Conservation (phyloP, 2,329 filamentous ascomycete species). For the Penicillium psychrosexuale region DNA sequence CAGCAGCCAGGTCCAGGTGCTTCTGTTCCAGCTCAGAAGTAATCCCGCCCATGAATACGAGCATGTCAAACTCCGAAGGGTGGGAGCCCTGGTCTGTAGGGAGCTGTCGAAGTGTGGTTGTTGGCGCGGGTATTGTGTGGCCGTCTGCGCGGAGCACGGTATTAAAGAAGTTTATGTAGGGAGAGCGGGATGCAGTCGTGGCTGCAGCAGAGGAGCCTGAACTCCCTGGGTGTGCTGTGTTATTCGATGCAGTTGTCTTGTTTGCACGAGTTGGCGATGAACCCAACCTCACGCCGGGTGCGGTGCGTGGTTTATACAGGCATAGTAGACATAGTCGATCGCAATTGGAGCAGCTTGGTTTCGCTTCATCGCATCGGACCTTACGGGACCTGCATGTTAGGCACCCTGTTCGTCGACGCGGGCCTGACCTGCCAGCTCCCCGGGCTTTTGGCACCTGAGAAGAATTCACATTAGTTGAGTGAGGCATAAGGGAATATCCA, state of each 20-base stretch:
- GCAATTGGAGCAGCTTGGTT: conserved; percentile 36
- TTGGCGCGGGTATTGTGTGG: conserved; percentile 12
- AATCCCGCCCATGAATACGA: conserved; percentile 38
- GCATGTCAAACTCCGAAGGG: conserved; percentile 33
- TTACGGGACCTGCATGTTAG: conserved; percentile 37
- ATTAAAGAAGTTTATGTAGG: conserved; percentile 28
- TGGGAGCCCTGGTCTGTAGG: conserved; percentile 1
- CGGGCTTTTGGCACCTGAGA: conserved; percentile 28
- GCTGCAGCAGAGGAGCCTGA: not conserved
- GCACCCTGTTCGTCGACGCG: conserved; percentile 35
- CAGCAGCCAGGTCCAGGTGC: conserved; percentile 31
- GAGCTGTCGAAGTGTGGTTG: conserved; percentile 4
- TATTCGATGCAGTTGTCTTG: not conserved
- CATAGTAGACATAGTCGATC: conserved; percentile 32
- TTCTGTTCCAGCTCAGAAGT: conserved; percentile 37
- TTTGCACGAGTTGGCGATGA: not conserved
- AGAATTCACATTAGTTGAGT: conserved; percentile 7
- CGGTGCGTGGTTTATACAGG: conserved; percentile 27
- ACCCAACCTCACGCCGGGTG: conserved; percentile 11
- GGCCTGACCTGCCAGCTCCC: conserved; percentile 35
- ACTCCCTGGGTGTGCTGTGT: not conserved
- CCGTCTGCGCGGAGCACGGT: conserved; percentile 28
- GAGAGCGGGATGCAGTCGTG: conserved; percentile 10
- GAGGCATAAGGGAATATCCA: conserved; percentile 1
- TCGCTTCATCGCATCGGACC: conserved; percentile 36